These are phyloP conservation scores for Talaromyces liani DNA, from an alignment of 495 filamentous ascomycete species.

Conservation along the genomic window DNA sequence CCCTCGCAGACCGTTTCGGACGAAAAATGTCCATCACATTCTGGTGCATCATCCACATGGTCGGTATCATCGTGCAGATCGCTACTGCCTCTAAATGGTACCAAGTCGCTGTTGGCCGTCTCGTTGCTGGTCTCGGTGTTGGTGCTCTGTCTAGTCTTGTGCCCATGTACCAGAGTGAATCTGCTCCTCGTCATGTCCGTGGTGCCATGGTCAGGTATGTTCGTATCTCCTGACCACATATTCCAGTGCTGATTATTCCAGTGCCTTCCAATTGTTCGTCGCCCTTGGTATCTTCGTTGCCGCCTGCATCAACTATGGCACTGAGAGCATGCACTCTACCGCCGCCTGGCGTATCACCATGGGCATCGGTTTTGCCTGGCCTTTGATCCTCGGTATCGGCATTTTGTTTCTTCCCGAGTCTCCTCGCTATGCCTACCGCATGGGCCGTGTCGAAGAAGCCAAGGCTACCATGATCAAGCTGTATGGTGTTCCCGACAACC, in stretches of 20 bases:
- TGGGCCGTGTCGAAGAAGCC: constrained; percentile 58
- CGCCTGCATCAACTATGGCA: constrained; percentile 77
- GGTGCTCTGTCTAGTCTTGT: constrained; percentile 64
- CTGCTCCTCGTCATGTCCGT: constrained; percentile 56
- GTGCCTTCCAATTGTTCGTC: constrained; percentile 80
- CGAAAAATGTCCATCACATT: constrained; percentile 45
- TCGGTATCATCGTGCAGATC: constrained; percentile 65
- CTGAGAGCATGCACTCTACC: constrained; percentile 43
- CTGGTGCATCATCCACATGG: constrained; percentile 55
- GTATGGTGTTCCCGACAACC: constrained; percentile 59
- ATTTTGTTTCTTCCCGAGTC: constrained; percentile 68
- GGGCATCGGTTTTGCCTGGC: constrained; percentile 71
- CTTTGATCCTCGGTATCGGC: constrained; percentile 61
- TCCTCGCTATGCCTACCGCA: constrained; percentile 60
- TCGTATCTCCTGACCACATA: too few species aligned
- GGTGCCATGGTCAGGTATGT: constrained; percentile 52
- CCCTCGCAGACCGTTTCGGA: constrained; percentile 47
- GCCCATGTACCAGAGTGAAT: constrained; percentile 69
- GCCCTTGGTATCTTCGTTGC: constrained; percentile 79
- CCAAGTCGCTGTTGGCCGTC: constrained; percentile 46
- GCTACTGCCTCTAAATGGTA: constrained; percentile 48
- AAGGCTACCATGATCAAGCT: constrained; percentile 60
- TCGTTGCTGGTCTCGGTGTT: constrained; percentile 61
- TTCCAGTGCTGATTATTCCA: too few species aligned
- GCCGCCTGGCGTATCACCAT: constrained; percentile 75